Evolutionary conservation across 306 rosid species (phyloP).

Genomic region (Ceratonia siliqua): DNA sequence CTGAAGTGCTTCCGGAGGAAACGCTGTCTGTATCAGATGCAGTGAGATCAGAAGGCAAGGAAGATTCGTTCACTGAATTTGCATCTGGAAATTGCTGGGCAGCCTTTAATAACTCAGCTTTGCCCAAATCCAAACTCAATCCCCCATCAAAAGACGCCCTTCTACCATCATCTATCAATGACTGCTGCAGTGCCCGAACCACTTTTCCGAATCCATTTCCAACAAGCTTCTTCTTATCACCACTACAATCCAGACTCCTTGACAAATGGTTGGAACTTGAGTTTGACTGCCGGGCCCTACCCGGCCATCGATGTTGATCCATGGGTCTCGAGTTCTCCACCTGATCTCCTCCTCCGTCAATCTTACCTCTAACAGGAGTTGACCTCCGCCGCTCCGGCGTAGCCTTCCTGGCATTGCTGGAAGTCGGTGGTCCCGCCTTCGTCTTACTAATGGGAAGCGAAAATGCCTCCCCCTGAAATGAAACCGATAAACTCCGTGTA

Average conservation of each 20-base stretch:
- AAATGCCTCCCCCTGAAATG: slow-evolving; percentile 93
- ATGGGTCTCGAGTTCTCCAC: slow-evolving; percentile 74
- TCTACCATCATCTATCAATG: slow-evolving; percentile 57
- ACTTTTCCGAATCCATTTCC: slow-evolving; percentile 79
- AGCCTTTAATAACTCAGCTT: slow-evolving; percentile 54
- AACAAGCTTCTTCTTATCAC: slow-evolving; percentile 44
- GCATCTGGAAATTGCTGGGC: slow-evolving; percentile 50
- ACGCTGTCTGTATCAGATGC: slow-evolving; percentile 97
- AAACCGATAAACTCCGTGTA: slow-evolving; percentile 90
- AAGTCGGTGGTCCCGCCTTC: slow-evolving; percentile 54
- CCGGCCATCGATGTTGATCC: slow-evolving; percentile 98
- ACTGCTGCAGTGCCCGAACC: slow-evolving; percentile 68
- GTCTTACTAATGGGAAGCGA: slow-evolving; percentile 97
- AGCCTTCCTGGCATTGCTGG: slow-evolving; percentile 57
- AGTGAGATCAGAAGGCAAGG: slow-evolving; percentile 78
- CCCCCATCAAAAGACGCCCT: slow-evolving; percentile 86
- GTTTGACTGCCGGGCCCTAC: slow-evolving; percentile 47
- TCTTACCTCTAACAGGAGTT: slow-evolving; percentile 58
- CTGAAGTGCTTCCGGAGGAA: slow-evolving; percentile 95
- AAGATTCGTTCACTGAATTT: slow-evolving; percentile 50
- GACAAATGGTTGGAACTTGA: slow-evolving; percentile 37
- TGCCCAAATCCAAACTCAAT: slow-evolving; percentile 87
- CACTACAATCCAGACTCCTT: slow-evolving; percentile 51
- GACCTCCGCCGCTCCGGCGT: slow-evolving; percentile 92
- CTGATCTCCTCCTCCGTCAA: slow-evolving; percentile 58